Base-by-base conservation (phyloP, 2,329 filamentous ascomycete genomes). In the Orbilia brochopaga region DNA sequence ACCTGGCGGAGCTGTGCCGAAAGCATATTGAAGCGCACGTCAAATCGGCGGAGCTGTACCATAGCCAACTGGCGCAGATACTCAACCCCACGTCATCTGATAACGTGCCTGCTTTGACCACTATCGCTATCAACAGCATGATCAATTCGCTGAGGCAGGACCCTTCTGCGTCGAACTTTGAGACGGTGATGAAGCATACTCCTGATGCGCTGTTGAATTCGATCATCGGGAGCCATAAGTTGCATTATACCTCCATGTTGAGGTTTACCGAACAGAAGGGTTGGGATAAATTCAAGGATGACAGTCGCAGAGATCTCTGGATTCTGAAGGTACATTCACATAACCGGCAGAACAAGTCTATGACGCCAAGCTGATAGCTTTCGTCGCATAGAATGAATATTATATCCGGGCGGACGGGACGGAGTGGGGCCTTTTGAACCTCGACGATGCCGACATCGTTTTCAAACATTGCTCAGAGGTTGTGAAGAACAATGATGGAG, bases 171-270 rank as follows among this genome's bases (percentile, higher is more conserved):
- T 70, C 58, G 30, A 58, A 64, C 55, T 66, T 73, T n/a, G 59
- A 64, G 19, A 67, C 73, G 11, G 60, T 75, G 27, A 54, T 66
- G 2, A 65, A 74, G 7, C 63, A 72, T 40, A 53, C 66, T 35
- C 74, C 74, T 7, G 42, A 57, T 1, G 59, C 56, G 17, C 27
- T 75, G 35, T 23, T 73, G 27, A 53, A 56, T 5, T 17, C 51
- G 27, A 65, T 75, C n/a, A 66, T 72, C 17, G 57, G 69, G n/a
- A 74, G 67, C 32, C 74, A 74, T 1, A 70, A 70, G 21, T 53
- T 75, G 44, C 74, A 74, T 60, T 75, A 75, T 46, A 75, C 54
- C n/a, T 64, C 72, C 13, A 75, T 75, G 44, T 27, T 74, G 37
- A 52, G 60, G 24, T 69, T 75, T 44, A 32, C 67, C 8, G 67